These are phyloP conservation scores for Letharia columbiana DNA, from an alignment of 495 filamentous ascomycete genomes.

Conservation along the genomic window DNA sequence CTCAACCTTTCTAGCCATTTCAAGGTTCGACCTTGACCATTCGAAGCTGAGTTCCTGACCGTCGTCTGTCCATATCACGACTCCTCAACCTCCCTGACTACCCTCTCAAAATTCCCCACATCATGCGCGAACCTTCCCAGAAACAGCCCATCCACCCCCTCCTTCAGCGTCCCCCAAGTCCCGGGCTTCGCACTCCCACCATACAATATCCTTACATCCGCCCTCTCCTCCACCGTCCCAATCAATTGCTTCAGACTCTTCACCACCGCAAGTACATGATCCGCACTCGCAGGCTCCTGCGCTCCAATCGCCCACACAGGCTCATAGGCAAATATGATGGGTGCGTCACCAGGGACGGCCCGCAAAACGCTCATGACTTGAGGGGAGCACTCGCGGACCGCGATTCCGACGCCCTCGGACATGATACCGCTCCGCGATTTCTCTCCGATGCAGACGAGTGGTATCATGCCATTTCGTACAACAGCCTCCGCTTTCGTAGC, in stretches of 20 bases:
- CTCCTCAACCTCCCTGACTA: conserved; percentile 59
- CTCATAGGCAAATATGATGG: conserved; percentile 81
- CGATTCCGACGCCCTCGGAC: conserved; percentile 45
- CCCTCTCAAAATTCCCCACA: conserved; percentile 53
- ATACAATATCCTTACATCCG: conserved; percentile 59
- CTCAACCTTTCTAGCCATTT: neutral
- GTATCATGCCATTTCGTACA: conserved; percentile 58
- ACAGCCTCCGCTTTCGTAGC: conserved; percentile 60
- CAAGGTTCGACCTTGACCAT: neutral
- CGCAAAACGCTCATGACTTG: conserved; percentile 56
- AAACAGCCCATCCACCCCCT: conserved; percentile 73
- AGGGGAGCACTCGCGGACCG: conserved; percentile 53
- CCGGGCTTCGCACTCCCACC: conserved; percentile 75
- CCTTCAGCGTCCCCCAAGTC: conserved; percentile 54
- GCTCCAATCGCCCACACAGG: conserved; percentile 86
- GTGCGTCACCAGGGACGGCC: conserved; percentile 46
- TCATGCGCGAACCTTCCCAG: conserved; percentile 76
- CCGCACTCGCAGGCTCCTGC: conserved; percentile 56
- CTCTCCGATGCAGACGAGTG: conserved; percentile 77
- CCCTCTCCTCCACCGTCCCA: conserved; percentile 32
- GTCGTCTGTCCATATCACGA: neutral
- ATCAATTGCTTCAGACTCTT: conserved; percentile 45
- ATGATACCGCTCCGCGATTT: conserved; percentile 37
- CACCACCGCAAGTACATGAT: conserved; percentile 66
- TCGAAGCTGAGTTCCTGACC: neutral